Evolutionary conservation across 345 rosid genomes (phyloP).

Genomic region (Aegle marmelos): DNA sequence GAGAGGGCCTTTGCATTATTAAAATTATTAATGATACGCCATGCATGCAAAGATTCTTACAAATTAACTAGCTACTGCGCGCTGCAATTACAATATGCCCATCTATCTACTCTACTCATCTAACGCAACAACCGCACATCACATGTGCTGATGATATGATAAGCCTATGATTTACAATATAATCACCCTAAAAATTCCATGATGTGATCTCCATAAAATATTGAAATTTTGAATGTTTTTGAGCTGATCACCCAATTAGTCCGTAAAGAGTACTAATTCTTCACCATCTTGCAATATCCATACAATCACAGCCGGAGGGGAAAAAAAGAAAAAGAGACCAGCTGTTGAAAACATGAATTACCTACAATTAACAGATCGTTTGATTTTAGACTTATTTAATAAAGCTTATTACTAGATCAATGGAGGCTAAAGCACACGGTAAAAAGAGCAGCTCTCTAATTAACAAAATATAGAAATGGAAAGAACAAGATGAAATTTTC

Average conservation of each 20-base stretch:
- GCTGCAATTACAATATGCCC: background rate
- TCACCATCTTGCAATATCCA: too few relatives aligned
- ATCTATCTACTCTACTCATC: background rate
- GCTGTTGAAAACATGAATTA: background rate
- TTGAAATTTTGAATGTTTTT: too few relatives aligned
- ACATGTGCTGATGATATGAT: background rate
- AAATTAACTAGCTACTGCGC: background rate
- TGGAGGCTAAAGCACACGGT: background rate
- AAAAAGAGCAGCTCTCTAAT: background rate
- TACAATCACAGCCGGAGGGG: background rate
- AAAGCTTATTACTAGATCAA: background rate
- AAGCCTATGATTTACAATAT: background rate
- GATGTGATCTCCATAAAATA: too few relatives aligned
- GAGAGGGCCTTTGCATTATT: background rate
- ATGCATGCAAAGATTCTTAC: conserved; percentile 6
- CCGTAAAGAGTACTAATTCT: too few relatives aligned
- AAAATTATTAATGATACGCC: background rate
- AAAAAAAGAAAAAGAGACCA: background rate
- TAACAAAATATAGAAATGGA: background rate
- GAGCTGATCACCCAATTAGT: too few relatives aligned
- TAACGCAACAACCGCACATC: background rate
- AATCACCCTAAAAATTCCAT: too few relatives aligned
- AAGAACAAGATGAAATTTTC: conserved; percentile 4
- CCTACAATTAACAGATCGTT: background rate
- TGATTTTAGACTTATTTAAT: background rate